Base-by-base conservation (phyloP, 2,329 filamentous ascomycete genomes). In the Chalara sp. region DNA sequence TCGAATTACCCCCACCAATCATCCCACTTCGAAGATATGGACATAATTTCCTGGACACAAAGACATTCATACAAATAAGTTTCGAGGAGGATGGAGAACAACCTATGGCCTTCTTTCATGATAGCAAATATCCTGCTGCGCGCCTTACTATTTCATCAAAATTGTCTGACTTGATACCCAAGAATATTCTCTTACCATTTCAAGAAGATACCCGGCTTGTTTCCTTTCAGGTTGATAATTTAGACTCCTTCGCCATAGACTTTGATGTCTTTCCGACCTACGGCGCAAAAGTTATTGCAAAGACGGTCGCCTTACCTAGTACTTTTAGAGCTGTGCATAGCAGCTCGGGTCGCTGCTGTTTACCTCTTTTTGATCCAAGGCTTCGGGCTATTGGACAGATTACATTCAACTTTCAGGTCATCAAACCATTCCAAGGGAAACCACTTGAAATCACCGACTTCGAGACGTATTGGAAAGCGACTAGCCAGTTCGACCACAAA, bases 381-480 rank as follows among this genome's bases (percentile, higher is more conserved):
- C 76, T 97, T 46, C 83, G 92, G 44, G 87, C 90, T 6, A 96
- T 99, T 62, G 93, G 93, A 5, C 88, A 95, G 63, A 89, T 97
- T 58, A 89, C 83, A 56, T 99, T 99, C 73, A 87, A 88, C 57
- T 95, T 89, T 50, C 91, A 97, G 65, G 89, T 97, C 30, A 95
- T 99, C 67, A 96, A 96, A 64, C 93, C 93, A 0, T 99, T 97
- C 71, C 83, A 84, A 56, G 92, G 93, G 6, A 86, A 90, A 54
- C 90, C 93, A 4, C 75, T 99, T 28, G 93, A 99, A 68, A 96
- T 99, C 54, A 95, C 93, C 1, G 91, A 97, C 64, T 99, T 97
- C 61, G 93, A 95, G 56, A 97, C 93, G 0, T 99, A 99, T 69
- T 99, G 93, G 93, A 99, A 97, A 69, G 92, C 92, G 0, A 99